phyloP scores from a whole-genome alignment of 129 eudicot species.

The Apium graveolens region DNA sequence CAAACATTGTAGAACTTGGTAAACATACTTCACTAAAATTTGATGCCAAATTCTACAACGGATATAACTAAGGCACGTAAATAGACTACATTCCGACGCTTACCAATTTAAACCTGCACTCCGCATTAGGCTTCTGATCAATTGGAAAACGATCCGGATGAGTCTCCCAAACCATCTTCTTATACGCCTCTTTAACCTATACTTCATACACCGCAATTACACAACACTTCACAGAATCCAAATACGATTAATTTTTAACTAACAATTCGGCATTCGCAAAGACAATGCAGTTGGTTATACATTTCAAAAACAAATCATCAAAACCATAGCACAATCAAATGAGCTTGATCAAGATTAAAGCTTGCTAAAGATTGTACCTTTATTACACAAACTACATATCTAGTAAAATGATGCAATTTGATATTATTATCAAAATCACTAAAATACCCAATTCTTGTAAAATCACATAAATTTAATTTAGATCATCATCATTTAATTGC shows the following conservation, averaged over 20 bases:
- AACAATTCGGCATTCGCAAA: not conserved
- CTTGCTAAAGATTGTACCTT: not conserved
- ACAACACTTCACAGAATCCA: not conserved
- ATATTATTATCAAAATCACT: not conserved
- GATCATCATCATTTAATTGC: not conserved
- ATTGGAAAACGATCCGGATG: slow-evolving; percentile 83
- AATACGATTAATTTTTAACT: not conserved
- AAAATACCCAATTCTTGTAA: not conserved
- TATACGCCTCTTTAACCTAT: slow-evolving; percentile 84
- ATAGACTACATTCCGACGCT: not conserved
- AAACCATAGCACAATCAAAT: not conserved
- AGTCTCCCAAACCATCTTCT: slow-evolving; percentile 66
- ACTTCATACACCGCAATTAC: not conserved
- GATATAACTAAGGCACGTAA: not conserved
- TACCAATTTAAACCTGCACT: slow-evolving; percentile 66
- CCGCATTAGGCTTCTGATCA: slow-evolving; percentile 46
- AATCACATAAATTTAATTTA: not conserved
- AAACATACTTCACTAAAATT: not conserved
- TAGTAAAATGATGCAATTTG: not conserved
- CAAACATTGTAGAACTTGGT: not conserved
- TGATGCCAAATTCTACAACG: not conserved
- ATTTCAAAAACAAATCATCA: not conserved
- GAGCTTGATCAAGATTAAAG: not conserved
- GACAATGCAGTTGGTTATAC: not conserved
- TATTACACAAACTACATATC: not conserved